phyloP scores from a whole-genome alignment of 371 early-diverging fungal species.

The Massospora cicadina region DNA sequence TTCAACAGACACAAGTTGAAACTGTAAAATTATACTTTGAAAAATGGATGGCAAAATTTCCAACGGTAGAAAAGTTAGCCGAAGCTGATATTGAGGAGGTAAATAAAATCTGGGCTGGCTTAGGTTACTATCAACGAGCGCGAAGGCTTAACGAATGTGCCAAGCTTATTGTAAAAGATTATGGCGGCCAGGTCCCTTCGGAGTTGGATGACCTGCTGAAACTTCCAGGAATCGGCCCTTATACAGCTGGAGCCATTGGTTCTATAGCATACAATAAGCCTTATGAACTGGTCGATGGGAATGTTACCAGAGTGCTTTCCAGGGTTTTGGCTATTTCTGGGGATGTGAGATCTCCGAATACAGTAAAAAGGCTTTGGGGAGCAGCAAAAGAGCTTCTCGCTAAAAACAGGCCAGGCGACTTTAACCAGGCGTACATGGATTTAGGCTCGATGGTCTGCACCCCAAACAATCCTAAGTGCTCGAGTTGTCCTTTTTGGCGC shows the following conservation, averaged over 20 bases:
- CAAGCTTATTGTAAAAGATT: constrained; percentile 31
- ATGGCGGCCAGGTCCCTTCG: constrained; percentile 35
- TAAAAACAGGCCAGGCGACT: constrained; percentile 43
- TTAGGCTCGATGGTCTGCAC: constrained; percentile 64
- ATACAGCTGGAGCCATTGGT: constrained; percentile 38
- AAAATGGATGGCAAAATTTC: constrained; percentile 58
- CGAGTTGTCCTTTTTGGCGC: constrained; percentile 29
- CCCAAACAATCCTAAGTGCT: constrained; percentile 48
- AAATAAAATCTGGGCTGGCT: constrained; percentile 54
- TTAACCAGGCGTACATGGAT: constrained; percentile 76
- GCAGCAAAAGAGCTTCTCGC: constrained; percentile 37
- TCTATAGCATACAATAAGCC: constrained; percentile 50
- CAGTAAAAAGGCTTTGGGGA: constrained; percentile 38
- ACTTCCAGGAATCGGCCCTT: constrained; percentile 55
- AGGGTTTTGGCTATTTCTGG: constrained; percentile 47
- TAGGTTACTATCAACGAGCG: constrained; percentile 70
- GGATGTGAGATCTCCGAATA: constrained; percentile 41
- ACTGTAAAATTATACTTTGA: constrained; percentile 55
- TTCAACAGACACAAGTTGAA: constrained; percentile 64
- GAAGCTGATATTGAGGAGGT: constrained; percentile 38
- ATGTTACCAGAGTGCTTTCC: constrained; percentile 57
- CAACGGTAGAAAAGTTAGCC: constrained; percentile 48
- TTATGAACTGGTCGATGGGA: constrained; percentile 59
- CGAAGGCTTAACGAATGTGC: constrained; percentile 51
- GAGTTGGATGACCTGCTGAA: constrained; percentile 33